Conservation (phyloP, 148 eudicot species). For the Rhododendron molle region DNA sequence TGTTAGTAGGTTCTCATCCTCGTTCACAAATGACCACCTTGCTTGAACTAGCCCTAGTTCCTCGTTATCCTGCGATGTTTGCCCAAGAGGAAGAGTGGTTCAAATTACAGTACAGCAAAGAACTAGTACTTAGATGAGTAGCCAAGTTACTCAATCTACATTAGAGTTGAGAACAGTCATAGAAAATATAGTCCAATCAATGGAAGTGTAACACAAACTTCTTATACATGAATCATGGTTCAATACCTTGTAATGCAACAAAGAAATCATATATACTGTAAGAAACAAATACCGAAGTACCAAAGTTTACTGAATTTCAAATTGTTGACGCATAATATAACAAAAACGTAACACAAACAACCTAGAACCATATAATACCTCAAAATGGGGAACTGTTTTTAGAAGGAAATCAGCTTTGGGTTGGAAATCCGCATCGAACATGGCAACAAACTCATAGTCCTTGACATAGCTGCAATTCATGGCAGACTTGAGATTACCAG, state of each 20-base stretch:
- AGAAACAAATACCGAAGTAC: neutral
- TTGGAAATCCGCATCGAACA: slow-evolving; percentile 97
- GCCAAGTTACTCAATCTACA: slow-evolving; percentile 1
- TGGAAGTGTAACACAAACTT: neutral
- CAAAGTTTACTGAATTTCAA: neutral
- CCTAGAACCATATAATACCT: slow-evolving; percentile 42
- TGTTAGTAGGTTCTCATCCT: slow-evolving; percentile 91
- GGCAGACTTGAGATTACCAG: slow-evolving; percentile 97
- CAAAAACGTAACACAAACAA: neutral
- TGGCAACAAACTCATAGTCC: slow-evolving; percentile 94
- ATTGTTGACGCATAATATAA: neutral
- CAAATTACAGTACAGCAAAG: neutral
- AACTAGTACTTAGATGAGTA: neutral
- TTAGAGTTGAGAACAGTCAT: neutral
- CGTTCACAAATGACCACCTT: slow-evolving; percentile 97
- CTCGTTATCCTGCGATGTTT: slow-evolving; percentile 66
- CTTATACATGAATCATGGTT: neutral
- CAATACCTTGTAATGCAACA: neutral
- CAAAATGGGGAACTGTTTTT: slow-evolving; percentile 75
- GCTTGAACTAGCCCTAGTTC: slow-evolving; percentile 95
- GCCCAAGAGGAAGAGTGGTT: neutral
- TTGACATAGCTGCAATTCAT: slow-evolving; percentile 91
- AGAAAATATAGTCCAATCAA: neutral
- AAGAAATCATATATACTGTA: neutral
- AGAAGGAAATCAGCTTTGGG: slow-evolving; percentile 74